Evolutionary conservation across 2,329 filamentous ascomycete genomes (phyloP).

Genomic region (Exophiala xenobiotica): DNA sequence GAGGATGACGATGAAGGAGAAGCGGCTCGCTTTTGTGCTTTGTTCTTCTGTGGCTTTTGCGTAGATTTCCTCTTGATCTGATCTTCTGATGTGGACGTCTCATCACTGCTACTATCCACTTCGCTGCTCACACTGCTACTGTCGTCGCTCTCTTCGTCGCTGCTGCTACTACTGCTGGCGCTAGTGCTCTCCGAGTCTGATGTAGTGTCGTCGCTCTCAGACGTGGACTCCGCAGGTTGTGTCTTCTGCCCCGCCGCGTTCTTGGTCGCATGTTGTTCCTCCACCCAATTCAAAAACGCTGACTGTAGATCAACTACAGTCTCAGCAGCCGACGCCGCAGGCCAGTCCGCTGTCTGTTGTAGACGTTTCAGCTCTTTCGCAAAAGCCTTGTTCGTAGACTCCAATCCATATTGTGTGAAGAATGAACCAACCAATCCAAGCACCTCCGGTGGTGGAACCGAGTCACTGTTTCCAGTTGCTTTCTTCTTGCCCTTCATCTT

Average conservation of each 20-base stretch:
- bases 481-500: constrained; percentile 27
- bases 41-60: constrained; percentile 31
- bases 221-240: constrained; percentile 23
- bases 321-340: background rate
- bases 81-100: constrained; percentile 43
- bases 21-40: constrained; percentile 33
- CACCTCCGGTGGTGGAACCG: constrained; percentile 56
- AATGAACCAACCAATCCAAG: constrained; percentile 67
- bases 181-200: constrained; percentile 18
- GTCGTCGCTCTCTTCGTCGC: constrained; percentile 24
- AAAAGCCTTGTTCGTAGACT: constrained; percentile 61
- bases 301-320: constrained; percentile 29
- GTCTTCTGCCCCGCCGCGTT: constrained; percentile 4
- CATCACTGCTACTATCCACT: constrained; percentile 32
- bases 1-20: constrained; percentile 31
- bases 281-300: constrained; percentile 28
- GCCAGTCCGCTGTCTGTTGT: constrained; percentile 46
- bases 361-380: constrained; percentile 58
- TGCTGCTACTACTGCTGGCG: constrained; percentile 8
- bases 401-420: constrained; percentile 65
- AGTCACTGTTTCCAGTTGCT: constrained; percentile 32
- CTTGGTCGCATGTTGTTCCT: constrained; percentile 20
- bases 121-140: constrained; percentile 35
- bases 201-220: constrained; percentile 4
- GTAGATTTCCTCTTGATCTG: constrained; percentile 41